Evolutionary conservation across 2,329 filamentous ascomycete species (phyloP).

Genomic region (Cladophialophora immunda): DNA sequence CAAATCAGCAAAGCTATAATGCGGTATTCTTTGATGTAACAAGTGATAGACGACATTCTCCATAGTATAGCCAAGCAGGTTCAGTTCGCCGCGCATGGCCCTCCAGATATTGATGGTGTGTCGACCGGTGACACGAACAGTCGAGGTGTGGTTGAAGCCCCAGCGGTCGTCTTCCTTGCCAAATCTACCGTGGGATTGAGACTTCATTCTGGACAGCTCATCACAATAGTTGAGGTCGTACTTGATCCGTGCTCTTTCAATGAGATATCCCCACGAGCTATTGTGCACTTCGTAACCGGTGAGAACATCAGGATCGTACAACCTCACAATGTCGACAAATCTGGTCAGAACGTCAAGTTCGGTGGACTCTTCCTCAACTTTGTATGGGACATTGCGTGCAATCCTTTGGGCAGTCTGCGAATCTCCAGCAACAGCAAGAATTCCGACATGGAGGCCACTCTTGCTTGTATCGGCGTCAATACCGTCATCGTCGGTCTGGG

Average conservation of each 20-base stretch:
- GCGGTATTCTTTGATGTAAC: slow-evolving; percentile 84
- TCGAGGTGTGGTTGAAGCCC: slow-evolving; percentile 94
- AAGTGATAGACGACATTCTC: slow-evolving; percentile 95
- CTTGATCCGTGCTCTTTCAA: slow-evolving; percentile 84
- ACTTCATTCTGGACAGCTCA: slow-evolving; percentile 88
- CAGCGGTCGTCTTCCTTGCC: slow-evolving; percentile 87
- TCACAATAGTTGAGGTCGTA: slow-evolving; percentile 92
- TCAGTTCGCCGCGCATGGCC: slow-evolving; percentile 92
- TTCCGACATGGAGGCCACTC: slow-evolving; percentile 69
- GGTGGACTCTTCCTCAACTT: slow-evolving; percentile 76
- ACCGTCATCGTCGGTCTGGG: slow-evolving; percentile 76
- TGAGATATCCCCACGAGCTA: slow-evolving; percentile 92
- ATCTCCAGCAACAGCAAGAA: slow-evolving; percentile 75
- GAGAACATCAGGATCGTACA: slow-evolving; percentile 87
- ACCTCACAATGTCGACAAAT: slow-evolving; percentile 86
- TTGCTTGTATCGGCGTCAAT: slow-evolving; percentile 51
- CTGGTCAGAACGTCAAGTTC: slow-evolving; percentile 86
- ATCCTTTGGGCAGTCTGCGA: slow-evolving; percentile 68
- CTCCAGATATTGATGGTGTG: slow-evolving; percentile 98
- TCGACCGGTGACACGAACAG: slow-evolving; percentile 88
- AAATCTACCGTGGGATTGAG: slow-evolving; percentile 81
- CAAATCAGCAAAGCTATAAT: slow-evolving; percentile 80
- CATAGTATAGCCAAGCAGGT: slow-evolving; percentile 91
- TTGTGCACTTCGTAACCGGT: slow-evolving; percentile 96
- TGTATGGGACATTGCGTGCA: slow-evolving; percentile 66